phyloP scores from a whole-genome alignment of 2,329 filamentous ascomycete genomes.

The Stachybotrys chartarum region DNA sequence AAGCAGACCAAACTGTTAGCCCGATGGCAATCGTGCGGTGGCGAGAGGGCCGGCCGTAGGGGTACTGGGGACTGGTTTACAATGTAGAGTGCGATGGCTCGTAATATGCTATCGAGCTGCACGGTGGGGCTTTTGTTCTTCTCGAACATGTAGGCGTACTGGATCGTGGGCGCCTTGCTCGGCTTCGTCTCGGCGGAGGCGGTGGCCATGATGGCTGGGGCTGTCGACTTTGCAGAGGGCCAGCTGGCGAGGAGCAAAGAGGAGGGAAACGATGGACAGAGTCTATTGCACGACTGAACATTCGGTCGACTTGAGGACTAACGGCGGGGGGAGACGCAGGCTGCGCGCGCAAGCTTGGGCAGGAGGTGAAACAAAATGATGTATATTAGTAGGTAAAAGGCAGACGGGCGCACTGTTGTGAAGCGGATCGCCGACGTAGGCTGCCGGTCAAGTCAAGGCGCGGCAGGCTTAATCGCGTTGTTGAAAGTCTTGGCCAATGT shows the following conservation, averaged over 20 bases:
- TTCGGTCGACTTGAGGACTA: background rate
- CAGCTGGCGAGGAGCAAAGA: slow-evolving; percentile 13
- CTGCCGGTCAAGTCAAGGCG: background rate
- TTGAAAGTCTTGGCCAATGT: background rate
- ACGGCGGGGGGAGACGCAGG: background rate
- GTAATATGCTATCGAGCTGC: slow-evolving; percentile 59
- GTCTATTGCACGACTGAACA: background rate
- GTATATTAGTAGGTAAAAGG: background rate
- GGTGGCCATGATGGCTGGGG: slow-evolving; percentile 2
- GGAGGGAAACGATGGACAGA: slow-evolving; percentile 10
- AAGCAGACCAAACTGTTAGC: slow-evolving; percentile 19
- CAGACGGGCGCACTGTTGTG: background rate
- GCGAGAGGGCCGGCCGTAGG: background rate
- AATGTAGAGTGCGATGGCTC: slow-evolving; percentile 62
- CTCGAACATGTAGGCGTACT: slow-evolving; percentile 63
- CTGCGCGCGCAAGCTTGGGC: too few relatives aligned
- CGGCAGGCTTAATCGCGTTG: too few relatives aligned
- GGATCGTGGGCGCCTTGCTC: slow-evolving; percentile 8
- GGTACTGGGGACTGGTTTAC: slow-evolving; percentile 38
- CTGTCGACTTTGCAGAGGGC: background rate
- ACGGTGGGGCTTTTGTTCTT: slow-evolving; percentile 60
- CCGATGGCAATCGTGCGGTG: background rate
- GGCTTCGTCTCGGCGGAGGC: background rate
- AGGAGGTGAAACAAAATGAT: background rate
- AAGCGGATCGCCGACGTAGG: background rate